These are phyloP conservation scores for Paramyrothecium sp. DNA, from an alignment of 2,329 filamentous ascomycete genomes.

Conservation along the genomic window DNA sequence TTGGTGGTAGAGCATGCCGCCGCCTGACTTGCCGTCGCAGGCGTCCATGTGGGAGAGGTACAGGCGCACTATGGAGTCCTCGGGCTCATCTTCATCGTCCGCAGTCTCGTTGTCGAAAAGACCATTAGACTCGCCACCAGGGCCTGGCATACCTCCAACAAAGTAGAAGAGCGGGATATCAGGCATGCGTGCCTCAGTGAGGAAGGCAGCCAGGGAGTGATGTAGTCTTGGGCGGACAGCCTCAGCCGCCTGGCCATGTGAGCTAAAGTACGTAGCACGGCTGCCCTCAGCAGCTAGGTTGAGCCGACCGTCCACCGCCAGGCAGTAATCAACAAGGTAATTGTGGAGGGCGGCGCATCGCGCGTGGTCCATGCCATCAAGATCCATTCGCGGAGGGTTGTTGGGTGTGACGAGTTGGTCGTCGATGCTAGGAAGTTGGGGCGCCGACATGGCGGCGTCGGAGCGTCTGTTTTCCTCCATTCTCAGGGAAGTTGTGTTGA, in stretches of 20 bases:
- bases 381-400: background rate
- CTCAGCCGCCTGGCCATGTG: conserved; percentile 16
- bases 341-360: conserved; percentile 30
- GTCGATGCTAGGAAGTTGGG: background rate
- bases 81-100: too few relatives aligned
- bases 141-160: too few relatives aligned
- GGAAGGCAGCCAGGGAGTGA: conserved; percentile 14
- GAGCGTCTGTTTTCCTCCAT: background rate
- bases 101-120: too few relatives aligned
- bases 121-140: too few relatives aligned
- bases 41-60: too few relatives aligned
- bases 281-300: conserved; percentile 11
- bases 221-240: conserved; percentile 20
- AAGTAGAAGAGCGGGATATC: too few relatives aligned
- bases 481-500: too few relatives aligned
- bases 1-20: too few relatives aligned
- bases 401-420: background rate
- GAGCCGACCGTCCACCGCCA: conserved; percentile 18
- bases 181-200: too few relatives aligned
- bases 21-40: too few relatives aligned
- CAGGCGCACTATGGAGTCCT: too few relatives aligned
- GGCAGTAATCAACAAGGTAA: conserved; percentile 24
- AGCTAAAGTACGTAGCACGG: conserved; percentile 17
- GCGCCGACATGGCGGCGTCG: background rate
- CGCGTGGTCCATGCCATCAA: conserved; percentile 6